phyloP scores from a whole-genome alignment of 768 basidiomycete genomes.

The Trametes maxima region DNA sequence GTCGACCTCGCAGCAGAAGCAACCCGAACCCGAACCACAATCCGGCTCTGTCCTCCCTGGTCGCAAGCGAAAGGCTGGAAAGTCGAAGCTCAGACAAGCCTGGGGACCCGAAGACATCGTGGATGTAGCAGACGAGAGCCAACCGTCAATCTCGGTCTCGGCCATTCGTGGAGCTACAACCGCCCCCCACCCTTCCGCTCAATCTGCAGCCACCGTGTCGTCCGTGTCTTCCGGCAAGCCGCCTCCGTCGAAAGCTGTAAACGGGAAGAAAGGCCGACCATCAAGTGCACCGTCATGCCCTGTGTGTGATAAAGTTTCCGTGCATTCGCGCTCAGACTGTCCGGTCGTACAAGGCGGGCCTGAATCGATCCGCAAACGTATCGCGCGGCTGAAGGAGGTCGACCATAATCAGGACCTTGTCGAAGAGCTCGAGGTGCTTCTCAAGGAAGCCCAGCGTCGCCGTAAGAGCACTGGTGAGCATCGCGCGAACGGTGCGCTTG shows the following conservation, averaged over 20 bases:
- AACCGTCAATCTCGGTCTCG: neutral
- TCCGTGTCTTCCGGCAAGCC: neutral
- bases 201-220: neutral
- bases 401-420: conserved; percentile 37
- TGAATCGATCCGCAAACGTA: conserved; percentile 45
- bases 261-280: conserved; percentile 12
- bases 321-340: conserved; percentile 53
- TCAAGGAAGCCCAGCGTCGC: conserved; percentile 31
- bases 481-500: conserved; percentile 2
- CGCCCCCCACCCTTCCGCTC: neutral
- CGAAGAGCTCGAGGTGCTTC: conserved; percentile 42
- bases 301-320: conserved; percentile 46
- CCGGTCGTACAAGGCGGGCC: conserved; percentile 49
- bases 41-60: neutral
- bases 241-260: neutral
- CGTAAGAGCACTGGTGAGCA: conserved; percentile 22
- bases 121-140: neutral
- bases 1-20: neutral
- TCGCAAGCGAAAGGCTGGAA: conserved; percentile 17
- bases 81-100: conserved; percentile 17
- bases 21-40: neutral
- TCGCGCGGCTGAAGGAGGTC: conserved; percentile 44
- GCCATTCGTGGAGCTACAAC: neutral
- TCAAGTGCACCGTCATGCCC: conserved; percentile 37
- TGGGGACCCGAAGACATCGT: conserved; percentile 21